Evolutionary conservation across 805 yeast species (phyloP).

Genomic region (Candida argentea): DNA sequence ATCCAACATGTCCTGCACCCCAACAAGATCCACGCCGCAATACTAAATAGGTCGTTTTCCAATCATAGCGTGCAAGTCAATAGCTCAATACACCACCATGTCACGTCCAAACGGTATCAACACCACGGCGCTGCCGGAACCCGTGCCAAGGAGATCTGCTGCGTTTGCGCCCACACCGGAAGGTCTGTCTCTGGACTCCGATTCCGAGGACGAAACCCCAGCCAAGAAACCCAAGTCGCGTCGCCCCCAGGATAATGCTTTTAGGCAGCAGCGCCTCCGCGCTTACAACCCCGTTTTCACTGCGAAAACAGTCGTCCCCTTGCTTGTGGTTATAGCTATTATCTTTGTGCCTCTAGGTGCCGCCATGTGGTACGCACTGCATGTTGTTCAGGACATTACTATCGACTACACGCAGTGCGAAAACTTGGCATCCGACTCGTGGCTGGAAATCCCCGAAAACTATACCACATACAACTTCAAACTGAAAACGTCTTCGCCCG

Average conservation of each 20-base stretch:
- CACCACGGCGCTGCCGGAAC: no score
- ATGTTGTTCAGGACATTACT: conserved; percentile 26
- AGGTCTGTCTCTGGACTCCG: conserved; percentile 23
- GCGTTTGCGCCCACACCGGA: no score
- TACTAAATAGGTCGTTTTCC: no score
- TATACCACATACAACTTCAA: conserved; percentile 29
- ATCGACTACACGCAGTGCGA: conserved; percentile 36
- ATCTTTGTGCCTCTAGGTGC: conserved; percentile 35
- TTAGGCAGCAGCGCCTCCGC: conserved; percentile 44
- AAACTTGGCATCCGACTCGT: conserved; percentile 19
- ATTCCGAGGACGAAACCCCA: conserved; percentile 18
- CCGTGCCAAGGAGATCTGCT: no score
- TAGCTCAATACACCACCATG: no score
- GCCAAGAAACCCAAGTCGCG: conserved; percentile 38
- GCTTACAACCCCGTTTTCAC: conserved; percentile 40
- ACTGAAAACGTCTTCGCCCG: conserved; percentile 6
- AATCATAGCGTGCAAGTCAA: no score
- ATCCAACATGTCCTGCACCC: no score
- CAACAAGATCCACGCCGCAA: no score
- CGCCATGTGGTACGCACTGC: conserved; percentile 37
- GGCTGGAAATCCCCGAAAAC: conserved; percentile 28
- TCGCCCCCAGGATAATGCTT: conserved; percentile 55
- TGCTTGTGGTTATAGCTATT: conserved; percentile 27
- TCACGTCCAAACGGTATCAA: no score
- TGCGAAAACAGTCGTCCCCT: conserved; percentile 31